phyloP scores from a whole-genome alignment of 768 basidiomycete genomes.

The Phlebiopsis flavidoalba region DNA sequence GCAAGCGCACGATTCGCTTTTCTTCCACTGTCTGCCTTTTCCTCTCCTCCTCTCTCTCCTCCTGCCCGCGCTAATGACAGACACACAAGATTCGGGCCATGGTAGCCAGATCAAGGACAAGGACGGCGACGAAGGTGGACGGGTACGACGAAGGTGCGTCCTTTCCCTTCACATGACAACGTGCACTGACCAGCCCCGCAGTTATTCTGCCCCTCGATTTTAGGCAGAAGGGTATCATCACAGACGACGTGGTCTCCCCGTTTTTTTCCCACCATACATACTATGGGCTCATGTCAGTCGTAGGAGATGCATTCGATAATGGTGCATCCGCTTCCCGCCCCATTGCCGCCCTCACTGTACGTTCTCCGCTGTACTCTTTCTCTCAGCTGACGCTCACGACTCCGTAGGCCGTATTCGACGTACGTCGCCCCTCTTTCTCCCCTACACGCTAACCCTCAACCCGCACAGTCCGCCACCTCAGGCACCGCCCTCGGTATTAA shows the following conservation, averaged over 20 bases:
- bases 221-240: slow-evolving; percentile 66
- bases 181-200: slow-evolving; percentile 20
- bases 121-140: slow-evolving; percentile 81
- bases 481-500: slow-evolving; percentile 83
- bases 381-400: neutral
- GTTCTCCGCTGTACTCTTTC: neutral
- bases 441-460: neutral
- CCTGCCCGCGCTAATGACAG: no score
- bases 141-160: slow-evolving; percentile 72
- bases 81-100: slow-evolving; percentile 84
- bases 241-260: slow-evolving; percentile 70
- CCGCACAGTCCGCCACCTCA: slow-evolving; percentile 81
- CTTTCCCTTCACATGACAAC: neutral
- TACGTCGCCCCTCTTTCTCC: slow-evolving; percentile 10
- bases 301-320: slow-evolving; percentile 75
- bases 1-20: slow-evolving; percentile 76
- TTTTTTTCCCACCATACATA: neutral
- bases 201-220: slow-evolving; percentile 85
- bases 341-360: slow-evolving; percentile 88
- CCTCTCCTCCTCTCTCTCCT: neutral
- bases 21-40: slow-evolving; percentile 73
- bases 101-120: slow-evolving; percentile 85
- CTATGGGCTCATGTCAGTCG: neutral
- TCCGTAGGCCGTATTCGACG: slow-evolving; percentile 28
- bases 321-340: slow-evolving; percentile 68